Conservation (phyloP, 1,284 basidiomycete species). For the Xerocomus minutiporus region DNA sequence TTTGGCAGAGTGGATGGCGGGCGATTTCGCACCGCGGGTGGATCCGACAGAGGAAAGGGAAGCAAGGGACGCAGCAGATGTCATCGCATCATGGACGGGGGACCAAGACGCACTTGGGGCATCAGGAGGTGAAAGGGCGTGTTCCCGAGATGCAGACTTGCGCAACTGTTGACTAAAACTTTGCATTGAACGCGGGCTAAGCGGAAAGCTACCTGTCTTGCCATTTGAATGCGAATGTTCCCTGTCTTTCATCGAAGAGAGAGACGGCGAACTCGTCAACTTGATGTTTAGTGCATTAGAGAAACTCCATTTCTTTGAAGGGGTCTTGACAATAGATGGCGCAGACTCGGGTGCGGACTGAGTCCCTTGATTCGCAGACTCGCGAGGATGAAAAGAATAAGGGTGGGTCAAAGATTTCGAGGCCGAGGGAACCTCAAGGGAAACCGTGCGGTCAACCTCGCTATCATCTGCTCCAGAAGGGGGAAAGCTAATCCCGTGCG, state of each 20-base stretch:
- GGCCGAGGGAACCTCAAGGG: slow-evolving; percentile 50
- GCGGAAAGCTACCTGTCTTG: slow-evolving; percentile 48
- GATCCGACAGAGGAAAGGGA: slow-evolving; percentile 72
- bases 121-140: slow-evolving; percentile 42
- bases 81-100: slow-evolving; percentile 67
- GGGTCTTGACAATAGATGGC: slow-evolving; percentile 52
- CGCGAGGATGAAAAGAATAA: slow-evolving; percentile 14
- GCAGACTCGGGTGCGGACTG: slow-evolving; percentile 42
- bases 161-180: slow-evolving; percentile 59
- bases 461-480: slow-evolving; percentile 34
- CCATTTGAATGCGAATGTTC: slow-evolving; percentile 28
- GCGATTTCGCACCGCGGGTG: slow-evolving; percentile 43
- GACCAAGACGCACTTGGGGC: slow-evolving; percentile 55
- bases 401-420: slow-evolving; percentile 33
- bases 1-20: slow-evolving; percentile 36
- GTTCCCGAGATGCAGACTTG: slow-evolving; percentile 64
- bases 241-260: slow-evolving; percentile 47
- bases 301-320: slow-evolving; percentile 96
- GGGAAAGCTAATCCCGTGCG: slow-evolving; percentile 49
- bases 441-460: slow-evolving; percentile 42
- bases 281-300: slow-evolving; percentile 85
- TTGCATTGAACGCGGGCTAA: slow-evolving; percentile 58
- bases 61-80: slow-evolving; percentile 65
- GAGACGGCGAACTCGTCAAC: slow-evolving; percentile 62
- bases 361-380: slow-evolving; percentile 26